phyloP scores from a whole-genome alignment of 352 stramenopile species.

The Phytopythium ostracodes region DNA sequence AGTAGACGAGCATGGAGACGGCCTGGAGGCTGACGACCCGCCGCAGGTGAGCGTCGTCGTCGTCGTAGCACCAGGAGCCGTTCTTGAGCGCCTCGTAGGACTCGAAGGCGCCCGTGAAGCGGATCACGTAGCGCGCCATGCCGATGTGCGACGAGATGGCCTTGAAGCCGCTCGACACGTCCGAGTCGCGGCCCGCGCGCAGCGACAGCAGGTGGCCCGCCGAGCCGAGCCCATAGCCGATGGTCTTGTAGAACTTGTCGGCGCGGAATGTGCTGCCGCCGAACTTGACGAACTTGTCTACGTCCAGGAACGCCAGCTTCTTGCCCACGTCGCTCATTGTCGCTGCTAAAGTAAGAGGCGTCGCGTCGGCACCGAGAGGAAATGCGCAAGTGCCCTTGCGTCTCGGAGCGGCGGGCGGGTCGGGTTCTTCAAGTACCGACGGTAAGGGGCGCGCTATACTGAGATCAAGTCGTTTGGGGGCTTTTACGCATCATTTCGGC shows the following conservation, averaged over 20 bases:
- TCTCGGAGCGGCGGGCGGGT: background rate
- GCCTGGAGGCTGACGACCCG: slow-evolving; percentile 60
- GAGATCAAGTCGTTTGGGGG: background rate
- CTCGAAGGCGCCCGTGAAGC: slow-evolving; percentile 74
- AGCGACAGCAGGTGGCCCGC: slow-evolving; percentile 52
- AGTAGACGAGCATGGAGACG: slow-evolving; percentile 83
- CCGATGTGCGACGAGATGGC: slow-evolving; percentile 68
- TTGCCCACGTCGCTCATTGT: slow-evolving; percentile 15
- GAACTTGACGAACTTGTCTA: slow-evolving; percentile 71
- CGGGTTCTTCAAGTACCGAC: slow-evolving; percentile 3
- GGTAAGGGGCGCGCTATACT: background rate
- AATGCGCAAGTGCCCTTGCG: slow-evolving; percentile 3
- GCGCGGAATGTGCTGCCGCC: slow-evolving; percentile 51
- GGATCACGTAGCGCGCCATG: slow-evolving; percentile 76
- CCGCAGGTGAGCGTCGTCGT: slow-evolving; percentile 62
- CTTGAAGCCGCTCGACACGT: slow-evolving; percentile 50
- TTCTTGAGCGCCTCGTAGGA: slow-evolving; percentile 72
- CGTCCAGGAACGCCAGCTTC: slow-evolving; percentile 30
- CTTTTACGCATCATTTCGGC: slow-evolving; percentile 7
- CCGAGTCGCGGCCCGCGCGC: slow-evolving; percentile 38
- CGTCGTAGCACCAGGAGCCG: slow-evolving; percentile 69
- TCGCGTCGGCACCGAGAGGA: too few species aligned
- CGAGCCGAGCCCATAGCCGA: slow-evolving; percentile 64
- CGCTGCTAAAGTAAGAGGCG: too few species aligned
- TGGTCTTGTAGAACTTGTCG: slow-evolving; percentile 85